These are phyloP conservation scores for Tulasnella sp. DNA, from an alignment of 768 basidiomycete genomes.

Conservation along the genomic window DNA sequence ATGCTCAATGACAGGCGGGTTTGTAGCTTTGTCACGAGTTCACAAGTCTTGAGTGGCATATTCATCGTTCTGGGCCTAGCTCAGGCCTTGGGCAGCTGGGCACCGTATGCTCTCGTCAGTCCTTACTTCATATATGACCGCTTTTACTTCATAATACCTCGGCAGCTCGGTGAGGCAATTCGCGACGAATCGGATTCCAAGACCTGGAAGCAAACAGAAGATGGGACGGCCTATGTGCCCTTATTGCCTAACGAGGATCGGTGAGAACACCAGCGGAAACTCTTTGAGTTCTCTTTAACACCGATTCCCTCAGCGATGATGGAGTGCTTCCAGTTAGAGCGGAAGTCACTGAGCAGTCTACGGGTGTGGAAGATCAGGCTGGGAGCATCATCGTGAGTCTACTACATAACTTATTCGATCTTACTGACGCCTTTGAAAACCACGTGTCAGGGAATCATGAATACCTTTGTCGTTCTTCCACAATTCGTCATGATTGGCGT, in stretches of 20 bases:
- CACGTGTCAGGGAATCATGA: slow-evolving; percentile 1
- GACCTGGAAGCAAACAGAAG: too few relatives aligned
- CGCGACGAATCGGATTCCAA: too few relatives aligned
- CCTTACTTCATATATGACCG: too few relatives aligned
- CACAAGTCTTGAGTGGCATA: not conserved
- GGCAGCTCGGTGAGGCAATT: not conserved
- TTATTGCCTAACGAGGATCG: too few relatives aligned
- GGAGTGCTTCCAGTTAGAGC: too few relatives aligned
- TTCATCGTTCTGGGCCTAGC: not conserved
- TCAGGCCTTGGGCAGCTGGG: not conserved
- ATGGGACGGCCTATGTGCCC: too few relatives aligned
- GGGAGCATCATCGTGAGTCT: not conserved
- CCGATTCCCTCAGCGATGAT: too few relatives aligned
- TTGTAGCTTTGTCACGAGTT: not conserved
- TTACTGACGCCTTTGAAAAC: not conserved
- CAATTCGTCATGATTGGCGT: slow-evolving; percentile 14
- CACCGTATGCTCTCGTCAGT: not conserved
- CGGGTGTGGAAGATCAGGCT: not conserved
- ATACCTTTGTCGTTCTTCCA: slow-evolving; percentile 1
- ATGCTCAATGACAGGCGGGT: too few relatives aligned
- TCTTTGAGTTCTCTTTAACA: too few relatives aligned
- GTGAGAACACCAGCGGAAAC: too few relatives aligned
- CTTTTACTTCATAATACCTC: not conserved
- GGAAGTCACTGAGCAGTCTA: too few relatives aligned
- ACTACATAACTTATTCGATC: not conserved